Conservation (phyloP, 208 protist genomes). For the Sergeia podlipaevii region DNA sequence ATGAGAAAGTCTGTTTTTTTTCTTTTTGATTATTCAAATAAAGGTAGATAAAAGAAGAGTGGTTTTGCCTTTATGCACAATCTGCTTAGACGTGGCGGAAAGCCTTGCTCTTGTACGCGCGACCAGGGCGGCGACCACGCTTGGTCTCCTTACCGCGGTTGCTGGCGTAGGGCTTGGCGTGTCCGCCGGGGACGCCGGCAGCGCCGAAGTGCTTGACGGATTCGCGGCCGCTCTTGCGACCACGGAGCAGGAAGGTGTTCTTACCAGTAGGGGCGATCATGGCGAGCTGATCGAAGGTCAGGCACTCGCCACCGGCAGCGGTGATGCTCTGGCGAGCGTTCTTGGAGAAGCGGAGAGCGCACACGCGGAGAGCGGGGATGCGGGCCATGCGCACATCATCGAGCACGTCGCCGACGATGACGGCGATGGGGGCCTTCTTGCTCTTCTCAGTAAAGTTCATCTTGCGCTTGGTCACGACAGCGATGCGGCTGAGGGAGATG, state of each 20-base stretch:
- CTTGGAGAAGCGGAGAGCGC: constrained; percentile 98
- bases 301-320: constrained; percentile 97
- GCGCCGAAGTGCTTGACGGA: constrained; percentile 98
- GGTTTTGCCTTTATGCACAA: constrained; percentile 45
- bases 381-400: constrained; percentile 98
- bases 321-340: constrained; percentile 97
- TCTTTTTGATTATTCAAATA: background rate
- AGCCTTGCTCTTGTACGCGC: constrained; percentile 65
- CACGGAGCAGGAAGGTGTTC: constrained; percentile 98
- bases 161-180: constrained; percentile 88
- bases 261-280: constrained; percentile 96
- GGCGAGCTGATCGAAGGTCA: constrained; percentile 99
- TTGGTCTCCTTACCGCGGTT: constrained; percentile 92
- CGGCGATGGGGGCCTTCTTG: constrained; percentile 94
- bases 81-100: constrained; percentile 67
- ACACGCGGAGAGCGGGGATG: constrained; percentile 95
- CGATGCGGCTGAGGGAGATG: constrained; percentile 95
- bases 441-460: constrained; percentile 66
- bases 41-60: background rate
- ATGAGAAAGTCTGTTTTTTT: background rate
- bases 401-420: constrained; percentile 98
- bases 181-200: constrained; percentile 91
- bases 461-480: constrained; percentile 93
- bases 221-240: constrained; percentile 93
- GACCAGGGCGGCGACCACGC: constrained; percentile 92